Conservation (phyloP, 176 grass and related monocot species). For the Otatea glauca region DNA sequence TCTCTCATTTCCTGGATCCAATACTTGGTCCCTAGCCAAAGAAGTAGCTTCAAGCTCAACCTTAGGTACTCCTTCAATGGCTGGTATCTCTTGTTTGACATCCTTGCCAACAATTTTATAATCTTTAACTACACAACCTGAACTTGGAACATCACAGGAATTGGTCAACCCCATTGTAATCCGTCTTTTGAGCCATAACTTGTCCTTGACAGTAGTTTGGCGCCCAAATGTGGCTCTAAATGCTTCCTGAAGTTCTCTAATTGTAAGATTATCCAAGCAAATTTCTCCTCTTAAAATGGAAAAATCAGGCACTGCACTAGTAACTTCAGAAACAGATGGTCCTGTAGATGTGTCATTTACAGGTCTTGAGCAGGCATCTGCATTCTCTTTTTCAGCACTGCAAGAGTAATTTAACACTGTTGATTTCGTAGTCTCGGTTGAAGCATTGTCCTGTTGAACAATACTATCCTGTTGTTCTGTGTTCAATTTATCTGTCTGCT, state of each 20-base stretch:
- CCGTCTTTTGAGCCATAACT: slow-evolving; percentile 95
- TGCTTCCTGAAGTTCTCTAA: slow-evolving; percentile 95
- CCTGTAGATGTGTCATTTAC: slow-evolving; percentile 48
- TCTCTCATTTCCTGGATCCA: slow-evolving; percentile 43
- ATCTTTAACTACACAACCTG: slow-evolving; percentile 78
- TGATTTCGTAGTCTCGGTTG: slow-evolving; percentile 62
- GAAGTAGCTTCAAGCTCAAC: slow-evolving; percentile 39
- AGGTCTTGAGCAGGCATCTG: slow-evolving; percentile 59
- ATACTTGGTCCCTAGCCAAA: slow-evolving; percentile 49
- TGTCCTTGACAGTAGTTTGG: slow-evolving; percentile 95
- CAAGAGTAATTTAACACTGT: slow-evolving; percentile 59
- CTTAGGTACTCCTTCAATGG: slow-evolving; percentile 23
- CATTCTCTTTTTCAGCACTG: slow-evolving; percentile 68
- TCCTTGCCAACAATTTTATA: slow-evolving; percentile 65
- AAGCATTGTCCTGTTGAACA: slow-evolving; percentile 57
- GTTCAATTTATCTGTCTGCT: slow-evolving; percentile 34
- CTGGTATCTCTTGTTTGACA: slow-evolving; percentile 38
- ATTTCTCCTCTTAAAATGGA: slow-evolving; percentile 84
- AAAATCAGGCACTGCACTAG: slow-evolving; percentile 76
- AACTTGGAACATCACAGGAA: slow-evolving; percentile 84
- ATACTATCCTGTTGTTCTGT: slow-evolving; percentile 41
- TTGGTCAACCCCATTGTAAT: slow-evolving; percentile 94
- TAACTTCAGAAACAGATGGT: slow-evolving; percentile 62
- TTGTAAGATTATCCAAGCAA: slow-evolving; percentile 85
- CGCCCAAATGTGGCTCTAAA: slow-evolving; percentile 93